Conservation (phyloP, 2,329 filamentous ascomycete species). For the Pseudogymnoascus sp. region DNA sequence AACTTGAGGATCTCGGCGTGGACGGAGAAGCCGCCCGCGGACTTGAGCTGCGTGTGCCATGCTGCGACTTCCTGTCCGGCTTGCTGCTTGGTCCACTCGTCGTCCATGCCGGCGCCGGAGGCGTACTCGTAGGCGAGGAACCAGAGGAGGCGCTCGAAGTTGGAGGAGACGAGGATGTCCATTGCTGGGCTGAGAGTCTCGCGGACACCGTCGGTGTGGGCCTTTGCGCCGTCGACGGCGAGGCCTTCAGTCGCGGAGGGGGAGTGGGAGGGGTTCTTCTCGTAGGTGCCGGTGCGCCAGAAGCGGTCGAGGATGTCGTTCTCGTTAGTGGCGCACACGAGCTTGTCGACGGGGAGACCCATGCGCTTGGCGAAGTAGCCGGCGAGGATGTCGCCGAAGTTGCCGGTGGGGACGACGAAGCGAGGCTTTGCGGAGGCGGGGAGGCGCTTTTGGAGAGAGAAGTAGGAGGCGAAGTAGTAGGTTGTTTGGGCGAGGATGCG, state of each 20-base stretch:
- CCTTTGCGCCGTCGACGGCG: conserved; percentile 50
- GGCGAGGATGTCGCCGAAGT: conserved; percentile 91
- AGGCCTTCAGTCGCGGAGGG: conserved; percentile 50
- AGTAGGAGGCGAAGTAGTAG: conserved; percentile 96
- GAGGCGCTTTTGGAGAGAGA: conserved; percentile 58
- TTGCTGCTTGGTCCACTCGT: conserved; percentile 60
- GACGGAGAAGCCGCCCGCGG: conserved; percentile 75
- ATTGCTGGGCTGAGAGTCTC: conserved; percentile 93
- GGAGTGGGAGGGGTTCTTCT: conserved; percentile 67
- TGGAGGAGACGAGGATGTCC: conserved; percentile 94
- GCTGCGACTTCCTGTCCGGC: conserved; percentile 67
- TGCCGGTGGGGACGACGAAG: conserved; percentile 88
- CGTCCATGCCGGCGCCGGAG: conserved; percentile 52
- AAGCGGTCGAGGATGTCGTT: conserved; percentile 97
- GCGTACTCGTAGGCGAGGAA: conserved; percentile 76
- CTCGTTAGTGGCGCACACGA: conserved; percentile 91
- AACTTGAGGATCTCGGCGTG: conserved; percentile 64
- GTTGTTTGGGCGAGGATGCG: conserved; percentile 93
- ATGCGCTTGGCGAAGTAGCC: conserved; percentile 89
- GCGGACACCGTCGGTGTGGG: conserved; percentile 68
- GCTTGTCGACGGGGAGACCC: conserved; percentile 81
- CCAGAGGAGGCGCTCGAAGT: conserved; percentile 95
- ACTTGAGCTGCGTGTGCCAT: conserved; percentile 79
- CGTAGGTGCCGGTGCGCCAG: conserved; percentile 83
- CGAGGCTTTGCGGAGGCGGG: conserved; percentile 58